Evolutionary conservation across 495 filamentous ascomycete genomes (phyloP).

Genomic region (Aspergillus conjunctus): DNA sequence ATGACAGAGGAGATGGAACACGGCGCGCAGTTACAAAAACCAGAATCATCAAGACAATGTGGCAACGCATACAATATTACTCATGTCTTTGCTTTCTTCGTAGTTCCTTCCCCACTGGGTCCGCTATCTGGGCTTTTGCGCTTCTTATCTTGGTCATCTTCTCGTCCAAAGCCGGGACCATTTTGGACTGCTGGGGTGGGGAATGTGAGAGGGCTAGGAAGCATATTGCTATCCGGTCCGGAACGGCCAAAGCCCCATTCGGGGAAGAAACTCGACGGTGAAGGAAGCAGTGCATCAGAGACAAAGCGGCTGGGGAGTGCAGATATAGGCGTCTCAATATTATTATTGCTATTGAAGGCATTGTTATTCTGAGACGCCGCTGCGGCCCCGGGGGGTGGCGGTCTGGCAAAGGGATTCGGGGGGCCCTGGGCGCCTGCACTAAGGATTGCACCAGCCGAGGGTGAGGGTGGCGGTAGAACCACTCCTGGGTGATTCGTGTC

Average conservation of each 20-base stretch:
- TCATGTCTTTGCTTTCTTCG: slow-evolving; percentile 56
- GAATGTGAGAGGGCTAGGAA: slow-evolving; percentile 90
- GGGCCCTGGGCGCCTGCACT: slow-evolving; percentile 92
- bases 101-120: slow-evolving; percentile 36
- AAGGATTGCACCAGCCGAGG: slow-evolving; percentile 78
- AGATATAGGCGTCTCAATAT: slow-evolving; percentile 96
- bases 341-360: slow-evolving; percentile 66
- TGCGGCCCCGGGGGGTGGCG: slow-evolving; percentile 57
- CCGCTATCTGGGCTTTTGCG: slow-evolving; percentile 56
- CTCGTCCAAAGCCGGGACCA: slow-evolving; percentile 69
- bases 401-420: slow-evolving; percentile 92
- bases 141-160: slow-evolving; percentile 56
- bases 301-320: slow-evolving; percentile 91
- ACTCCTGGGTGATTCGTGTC: slow-evolving; percentile 66
- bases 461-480: slow-evolving; percentile 91
- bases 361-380: slow-evolving; percentile 39
- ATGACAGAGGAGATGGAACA: slow-evolving; percentile 9
- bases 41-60: slow-evolving; percentile 15
- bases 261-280: slow-evolving; percentile 86
- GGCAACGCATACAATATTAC: slow-evolving; percentile 1
- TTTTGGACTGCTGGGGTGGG: slow-evolving; percentile 78
- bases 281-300: slow-evolving; percentile 78
- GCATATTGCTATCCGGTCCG: slow-evolving; percentile 71
- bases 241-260: slow-evolving; percentile 78
- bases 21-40: slow-evolving; percentile 3